Percentiles rank a stretch among this genome's conserved stretches.
Conservation (phyloP, 805 yeast species). For the Metschnikowia drakensbergensis region DNA sequence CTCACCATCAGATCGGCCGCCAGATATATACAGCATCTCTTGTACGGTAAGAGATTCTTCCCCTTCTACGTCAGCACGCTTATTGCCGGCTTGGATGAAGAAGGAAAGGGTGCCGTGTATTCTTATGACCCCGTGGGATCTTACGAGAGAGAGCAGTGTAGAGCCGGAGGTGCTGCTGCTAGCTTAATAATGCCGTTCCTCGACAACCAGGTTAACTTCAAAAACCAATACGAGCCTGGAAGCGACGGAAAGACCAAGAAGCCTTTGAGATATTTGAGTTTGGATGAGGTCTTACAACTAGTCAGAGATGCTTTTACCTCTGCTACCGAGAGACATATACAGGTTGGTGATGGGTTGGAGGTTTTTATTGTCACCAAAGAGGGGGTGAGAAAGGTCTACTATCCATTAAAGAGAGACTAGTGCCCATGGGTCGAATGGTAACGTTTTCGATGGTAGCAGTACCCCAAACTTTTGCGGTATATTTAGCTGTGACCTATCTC, state of each 20-base stretch:
- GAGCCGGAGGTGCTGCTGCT: constrained; percentile 98
- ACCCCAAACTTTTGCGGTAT: neutral
- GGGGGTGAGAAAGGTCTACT: constrained; percentile 80
- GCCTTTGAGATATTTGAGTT: constrained; percentile 56
- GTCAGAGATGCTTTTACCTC: constrained; percentile 94
- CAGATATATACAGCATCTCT: constrained; percentile 80
- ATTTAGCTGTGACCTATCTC: neutral
- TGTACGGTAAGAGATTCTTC: constrained; percentile 91
- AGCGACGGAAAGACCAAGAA: constrained; percentile 64
- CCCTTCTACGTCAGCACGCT: constrained; percentile 96
- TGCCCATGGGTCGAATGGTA: neutral
- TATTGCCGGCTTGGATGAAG: constrained; percentile 86
- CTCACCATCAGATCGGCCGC: constrained; percentile 75
- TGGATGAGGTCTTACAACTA: constrained; percentile 82
- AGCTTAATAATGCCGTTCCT: constrained; percentile 94
- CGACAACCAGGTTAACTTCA: constrained; percentile 95
- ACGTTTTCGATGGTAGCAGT: neutral
- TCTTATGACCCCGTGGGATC: constrained; percentile 98
- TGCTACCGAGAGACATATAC: constrained; percentile 97
- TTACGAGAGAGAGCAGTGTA: constrained; percentile 93
- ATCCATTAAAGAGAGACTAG: constrained; percentile 84
- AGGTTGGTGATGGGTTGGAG: constrained; percentile 96
- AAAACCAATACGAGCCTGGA: constrained; percentile 84
- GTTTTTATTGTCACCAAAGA: constrained; percentile 88
- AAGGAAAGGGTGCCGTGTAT: constrained; percentile 91